These are phyloP conservation scores for Termitomyces sp. DNA, from an alignment of 768 basidiomycete species.

Conservation along the genomic window DNA sequence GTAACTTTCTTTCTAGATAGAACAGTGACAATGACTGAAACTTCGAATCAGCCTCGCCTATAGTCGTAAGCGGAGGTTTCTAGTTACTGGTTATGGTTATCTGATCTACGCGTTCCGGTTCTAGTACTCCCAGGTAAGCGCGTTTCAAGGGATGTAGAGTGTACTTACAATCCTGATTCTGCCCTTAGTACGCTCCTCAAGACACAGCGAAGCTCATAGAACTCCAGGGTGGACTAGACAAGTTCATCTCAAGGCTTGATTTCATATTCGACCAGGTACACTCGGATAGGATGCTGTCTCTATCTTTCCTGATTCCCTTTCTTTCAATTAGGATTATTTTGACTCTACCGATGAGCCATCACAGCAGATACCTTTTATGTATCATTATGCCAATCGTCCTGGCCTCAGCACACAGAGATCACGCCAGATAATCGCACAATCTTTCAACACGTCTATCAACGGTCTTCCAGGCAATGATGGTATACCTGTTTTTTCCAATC, in stretches of 20 bases:
- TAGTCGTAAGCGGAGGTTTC: constrained; percentile 39
- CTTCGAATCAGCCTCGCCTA: constrained; percentile 39
- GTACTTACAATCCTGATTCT: not conserved
- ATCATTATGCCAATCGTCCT: constrained; percentile 62
- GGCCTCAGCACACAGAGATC: constrained; percentile 56
- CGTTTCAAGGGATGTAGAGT: too few species aligned
- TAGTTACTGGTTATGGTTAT: not conserved
- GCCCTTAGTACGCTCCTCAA: constrained; percentile 56
- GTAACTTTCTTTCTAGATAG: constrained; percentile 11
- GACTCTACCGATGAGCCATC: constrained; percentile 64
- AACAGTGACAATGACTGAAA: not conserved
- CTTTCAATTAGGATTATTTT: constrained; percentile 44
- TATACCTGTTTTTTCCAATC: constrained; percentile 22
- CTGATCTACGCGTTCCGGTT: not conserved
- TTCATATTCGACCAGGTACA: constrained; percentile 54
- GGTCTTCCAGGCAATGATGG: constrained; percentile 69
- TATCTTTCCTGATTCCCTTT: not conserved
- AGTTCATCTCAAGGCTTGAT: constrained; percentile 53
- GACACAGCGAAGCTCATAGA: constrained; percentile 60
- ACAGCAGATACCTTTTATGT: constrained; percentile 69
- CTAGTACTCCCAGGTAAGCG: constrained; percentile 52
- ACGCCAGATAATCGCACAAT: constrained; percentile 50
- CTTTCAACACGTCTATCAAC: constrained; percentile 52
- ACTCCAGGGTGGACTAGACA: constrained; percentile 54
- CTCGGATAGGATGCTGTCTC: not conserved